Conservation (phyloP, 192 early-diverging fungal species). For the Mortierella alpina region DNA sequence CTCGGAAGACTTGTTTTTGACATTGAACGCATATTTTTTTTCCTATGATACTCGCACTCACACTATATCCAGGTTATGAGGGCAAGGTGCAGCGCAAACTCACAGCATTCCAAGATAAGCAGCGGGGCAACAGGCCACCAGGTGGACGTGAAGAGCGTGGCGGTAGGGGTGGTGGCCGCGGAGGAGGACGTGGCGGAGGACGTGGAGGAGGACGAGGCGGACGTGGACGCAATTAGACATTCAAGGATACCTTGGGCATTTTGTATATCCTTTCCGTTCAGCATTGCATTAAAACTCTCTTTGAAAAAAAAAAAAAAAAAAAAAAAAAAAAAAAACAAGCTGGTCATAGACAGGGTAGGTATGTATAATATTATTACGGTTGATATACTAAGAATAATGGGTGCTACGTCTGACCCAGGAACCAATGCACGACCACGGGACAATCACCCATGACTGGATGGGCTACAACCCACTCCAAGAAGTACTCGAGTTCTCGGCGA, state of each 20-base stretch:
- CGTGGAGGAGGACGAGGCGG: constrained; percentile 18
- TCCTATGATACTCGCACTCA: not conserved
- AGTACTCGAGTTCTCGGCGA: constrained; percentile 62
- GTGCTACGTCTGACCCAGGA: constrained; percentile 23
- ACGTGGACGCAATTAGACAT: constrained; percentile 13
- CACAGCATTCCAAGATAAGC: constrained; percentile 29
- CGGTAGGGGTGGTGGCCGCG: constrained; percentile 7
- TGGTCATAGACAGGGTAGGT: not conserved
- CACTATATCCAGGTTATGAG: constrained; percentile 25
- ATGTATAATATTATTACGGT: not conserved
- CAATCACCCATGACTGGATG: constrained; percentile 60
- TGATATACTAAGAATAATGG: not conserved
- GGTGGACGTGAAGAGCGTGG: constrained; percentile 40
- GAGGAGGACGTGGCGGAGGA: constrained; percentile 3
- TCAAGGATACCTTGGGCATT: not conserved
- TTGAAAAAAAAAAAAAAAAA: not conserved
- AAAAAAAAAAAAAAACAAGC: not conserved
- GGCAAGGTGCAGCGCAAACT: constrained; percentile 49
- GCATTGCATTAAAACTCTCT: not conserved
- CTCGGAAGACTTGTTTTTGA: not conserved
- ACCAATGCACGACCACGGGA: constrained; percentile 61
- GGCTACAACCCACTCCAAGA: constrained; percentile 63
- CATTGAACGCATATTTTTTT: not conserved
- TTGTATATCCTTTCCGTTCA: not conserved
- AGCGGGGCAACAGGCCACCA: constrained; percentile 15